These are phyloP conservation scores for Cystobasidium tubakii DNA, from an alignment of 768 basidiomycete genomes.

Conservation along the genomic window DNA sequence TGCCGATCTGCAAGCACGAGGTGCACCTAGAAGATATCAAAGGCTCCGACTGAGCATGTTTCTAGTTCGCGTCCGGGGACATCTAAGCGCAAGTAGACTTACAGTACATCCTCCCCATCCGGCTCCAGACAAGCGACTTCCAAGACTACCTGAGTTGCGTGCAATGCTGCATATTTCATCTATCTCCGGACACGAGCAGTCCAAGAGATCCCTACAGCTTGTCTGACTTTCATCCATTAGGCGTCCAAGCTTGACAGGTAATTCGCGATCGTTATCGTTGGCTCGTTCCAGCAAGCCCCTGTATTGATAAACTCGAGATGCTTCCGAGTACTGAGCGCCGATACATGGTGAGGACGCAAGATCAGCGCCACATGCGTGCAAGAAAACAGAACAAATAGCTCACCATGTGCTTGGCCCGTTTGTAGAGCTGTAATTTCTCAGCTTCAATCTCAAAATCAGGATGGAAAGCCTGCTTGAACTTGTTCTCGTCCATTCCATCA, in stretches of 20 bases:
- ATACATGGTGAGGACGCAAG: no score
- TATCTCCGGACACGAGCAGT: slow-evolving; percentile 75
- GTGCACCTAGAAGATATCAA: background rate
- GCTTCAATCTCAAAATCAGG: slow-evolving; percentile 39
- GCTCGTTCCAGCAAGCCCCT: slow-evolving; percentile 57
- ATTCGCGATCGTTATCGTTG: slow-evolving; percentile 32
- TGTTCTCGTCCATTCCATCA: slow-evolving; percentile 53
- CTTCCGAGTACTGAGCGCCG: slow-evolving; percentile 58
- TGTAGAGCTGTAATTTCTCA: slow-evolving; percentile 65
- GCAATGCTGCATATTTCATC: slow-evolving; percentile 65
- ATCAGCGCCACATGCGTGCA: background rate
- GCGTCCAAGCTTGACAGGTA: slow-evolving; percentile 55
- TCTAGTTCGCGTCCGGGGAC: no score
- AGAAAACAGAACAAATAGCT: slow-evolving; percentile 1
- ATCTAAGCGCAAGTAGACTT: background rate
- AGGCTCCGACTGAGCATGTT: no score
- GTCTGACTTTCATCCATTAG: slow-evolving; percentile 74
- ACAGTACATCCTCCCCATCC: slow-evolving; percentile 38
- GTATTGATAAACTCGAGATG: slow-evolving; percentile 68
- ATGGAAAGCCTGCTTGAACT: slow-evolving; percentile 53
- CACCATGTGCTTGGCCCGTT: slow-evolving; percentile 68
- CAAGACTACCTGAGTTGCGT: slow-evolving; percentile 66
- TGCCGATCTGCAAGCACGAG: background rate
- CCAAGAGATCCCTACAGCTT: slow-evolving; percentile 63
- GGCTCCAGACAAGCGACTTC: slow-evolving; percentile 49